phyloP scores from a whole-genome alignment of 2,329 filamentous ascomycete genomes.

The Volutella citrinella region DNA sequence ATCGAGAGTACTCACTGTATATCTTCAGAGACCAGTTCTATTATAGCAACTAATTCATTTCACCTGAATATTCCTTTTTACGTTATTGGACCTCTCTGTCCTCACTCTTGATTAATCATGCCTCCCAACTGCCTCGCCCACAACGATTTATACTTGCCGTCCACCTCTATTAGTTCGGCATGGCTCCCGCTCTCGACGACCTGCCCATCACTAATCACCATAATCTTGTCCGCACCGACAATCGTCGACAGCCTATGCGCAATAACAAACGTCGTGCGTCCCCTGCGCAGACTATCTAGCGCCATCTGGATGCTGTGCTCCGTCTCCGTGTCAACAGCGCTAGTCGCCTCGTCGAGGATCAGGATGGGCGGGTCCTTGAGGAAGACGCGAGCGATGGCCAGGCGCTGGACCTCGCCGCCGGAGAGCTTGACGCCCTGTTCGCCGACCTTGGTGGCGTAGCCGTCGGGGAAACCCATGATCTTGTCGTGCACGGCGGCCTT shows the following conservation, averaged over 20 bases:
- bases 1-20: no score
- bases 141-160: constrained; percentile 48
- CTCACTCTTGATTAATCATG: no score
- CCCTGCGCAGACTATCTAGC: constrained; percentile 41
- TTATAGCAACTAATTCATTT: no score
- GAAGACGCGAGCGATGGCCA: constrained; percentile 43
- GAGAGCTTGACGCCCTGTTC: constrained; percentile 47
- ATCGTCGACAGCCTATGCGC: constrained; percentile 42
- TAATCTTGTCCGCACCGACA: constrained; percentile 48
- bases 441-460: constrained; percentile 46
- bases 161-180: constrained; percentile 40
- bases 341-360: constrained; percentile 49
- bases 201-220: constrained; percentile 50
- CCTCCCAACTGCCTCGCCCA: constrained; percentile 44
- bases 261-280: constrained; percentile 50
- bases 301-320: constrained; percentile 44
- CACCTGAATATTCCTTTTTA: no score
- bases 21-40: no score
- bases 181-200: constrained; percentile 53
- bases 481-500: constrained; percentile 63
- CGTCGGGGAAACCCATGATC: constrained; percentile 55
- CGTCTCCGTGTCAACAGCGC: constrained; percentile 44
- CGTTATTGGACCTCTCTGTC: no score
- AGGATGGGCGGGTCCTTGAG: constrained; percentile 27
- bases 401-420: constrained; percentile 49